Conservation (phyloP, 192 early-diverging fungal species). For the Geosiphon pyriformis region DNA sequence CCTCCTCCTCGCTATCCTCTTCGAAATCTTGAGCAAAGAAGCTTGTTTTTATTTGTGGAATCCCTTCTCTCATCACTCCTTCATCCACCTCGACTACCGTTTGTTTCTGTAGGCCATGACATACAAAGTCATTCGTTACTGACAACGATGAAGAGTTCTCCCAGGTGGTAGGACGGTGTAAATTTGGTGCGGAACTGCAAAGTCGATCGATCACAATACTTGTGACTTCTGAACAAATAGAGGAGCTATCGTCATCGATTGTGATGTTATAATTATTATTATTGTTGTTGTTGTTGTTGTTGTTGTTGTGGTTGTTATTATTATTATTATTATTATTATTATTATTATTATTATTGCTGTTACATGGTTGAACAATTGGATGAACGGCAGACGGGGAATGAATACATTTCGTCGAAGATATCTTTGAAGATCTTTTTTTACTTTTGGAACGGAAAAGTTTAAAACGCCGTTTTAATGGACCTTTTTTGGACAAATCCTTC, state of each 20-base stretch:
- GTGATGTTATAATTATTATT: too few relatives aligned
- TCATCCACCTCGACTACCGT: slow-evolving; percentile 31
- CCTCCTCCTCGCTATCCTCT: slow-evolving; percentile 20
- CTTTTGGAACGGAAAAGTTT: not conserved
- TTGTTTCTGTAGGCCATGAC: not conserved
- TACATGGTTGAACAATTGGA: not conserved
- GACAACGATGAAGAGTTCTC: not conserved
- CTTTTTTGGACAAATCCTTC: not conserved
- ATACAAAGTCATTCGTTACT: too few relatives aligned
- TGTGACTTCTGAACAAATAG: slow-evolving; percentile 1
- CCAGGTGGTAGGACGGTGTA: not conserved
- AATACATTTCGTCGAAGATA: not conserved
- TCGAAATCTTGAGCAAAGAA: slow-evolving; percentile 21
- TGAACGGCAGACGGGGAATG: not conserved
- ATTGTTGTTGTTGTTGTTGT: too few relatives aligned
- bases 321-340: too few relatives aligned
- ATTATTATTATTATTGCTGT: too few relatives aligned
- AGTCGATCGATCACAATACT: slow-evolving; percentile 2
- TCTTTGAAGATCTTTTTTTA: not conserved
- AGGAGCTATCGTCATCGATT: slow-evolving; percentile 13
- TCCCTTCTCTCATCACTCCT: slow-evolving; percentile 34
- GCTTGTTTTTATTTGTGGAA: slow-evolving; percentile 25
- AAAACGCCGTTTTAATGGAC: not conserved
- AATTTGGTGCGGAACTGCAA: not conserved
- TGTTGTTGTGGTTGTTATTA: too few relatives aligned